These are phyloP conservation scores for Onygena corvina DNA, from an alignment of 2,329 filamentous ascomycete genomes.

Conservation along the genomic window DNA sequence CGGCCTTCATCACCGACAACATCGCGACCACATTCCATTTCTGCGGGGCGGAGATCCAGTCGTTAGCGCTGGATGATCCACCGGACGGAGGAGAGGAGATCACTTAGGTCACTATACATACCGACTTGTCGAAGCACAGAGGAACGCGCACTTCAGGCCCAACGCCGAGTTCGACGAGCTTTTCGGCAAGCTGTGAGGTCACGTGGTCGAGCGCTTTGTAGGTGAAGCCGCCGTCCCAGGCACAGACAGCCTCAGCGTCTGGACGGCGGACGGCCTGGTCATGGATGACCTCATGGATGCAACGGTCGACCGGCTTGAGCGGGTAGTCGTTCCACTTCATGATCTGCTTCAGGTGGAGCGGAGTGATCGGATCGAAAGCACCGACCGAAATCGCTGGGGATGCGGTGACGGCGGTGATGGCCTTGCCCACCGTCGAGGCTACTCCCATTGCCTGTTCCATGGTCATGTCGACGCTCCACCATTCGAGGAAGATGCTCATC, in stretches of 20 bases:
- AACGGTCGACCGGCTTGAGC: constrained; percentile 29
- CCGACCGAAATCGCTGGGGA: constrained; percentile 34
- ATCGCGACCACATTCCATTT: constrained; percentile 35
- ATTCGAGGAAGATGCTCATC: constrained; percentile 30
- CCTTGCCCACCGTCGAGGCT: constrained; percentile 43
- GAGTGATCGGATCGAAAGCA: constrained; percentile 43
- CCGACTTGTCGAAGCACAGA: constrained; percentile 35
- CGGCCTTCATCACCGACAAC: constrained; percentile 33
- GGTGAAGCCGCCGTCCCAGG: constrained; percentile 27
- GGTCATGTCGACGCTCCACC: constrained; percentile 29
- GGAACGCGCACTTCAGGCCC: constrained; percentile 28
- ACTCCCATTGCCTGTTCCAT: constrained; percentile 35
- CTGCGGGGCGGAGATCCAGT: constrained; percentile 14
- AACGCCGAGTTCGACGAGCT: constrained; percentile 27
- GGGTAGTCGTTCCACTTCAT: constrained; percentile 41
- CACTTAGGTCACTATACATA: constrained; percentile 17
- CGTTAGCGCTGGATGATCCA: not conserved
- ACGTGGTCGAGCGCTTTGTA: constrained; percentile 29
- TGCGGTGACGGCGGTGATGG: constrained; percentile 39
- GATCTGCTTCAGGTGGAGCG: constrained; percentile 45
- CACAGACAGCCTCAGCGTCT: constrained; percentile 16
- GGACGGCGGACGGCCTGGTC: constrained; percentile 27
- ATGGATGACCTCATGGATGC: constrained; percentile 29
- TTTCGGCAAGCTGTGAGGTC: constrained; percentile 27
- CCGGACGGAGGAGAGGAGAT: not conserved